Evolutionary conservation across 495 filamentous ascomycete genomes (phyloP), one percentile per base, ranked within the genome.

Genomic region (Daldinia vernicosa): DNA sequence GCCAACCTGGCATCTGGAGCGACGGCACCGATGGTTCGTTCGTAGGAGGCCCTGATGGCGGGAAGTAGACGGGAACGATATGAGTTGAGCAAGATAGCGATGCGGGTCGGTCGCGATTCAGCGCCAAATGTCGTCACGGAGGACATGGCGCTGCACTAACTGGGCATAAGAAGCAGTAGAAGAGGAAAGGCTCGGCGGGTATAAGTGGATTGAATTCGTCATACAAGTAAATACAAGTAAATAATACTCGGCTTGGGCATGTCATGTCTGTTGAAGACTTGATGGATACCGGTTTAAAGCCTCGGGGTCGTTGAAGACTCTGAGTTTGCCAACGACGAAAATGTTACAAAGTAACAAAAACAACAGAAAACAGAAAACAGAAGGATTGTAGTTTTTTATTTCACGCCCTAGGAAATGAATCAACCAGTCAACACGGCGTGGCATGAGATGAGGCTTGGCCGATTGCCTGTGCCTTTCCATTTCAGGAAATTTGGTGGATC

Each of bases 81-180:
- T 39, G 77, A 81, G 75, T 84, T 84, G 27, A 83, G 76, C 17
- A 84, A 72, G 71, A 85, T 76, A 69, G 82, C 83, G 67, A 85
- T 80, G 60, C 74, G 75, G 14, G 72, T 47, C 19, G 74, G 56
- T 39, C 50, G 64, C 33, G 32, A 28, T 47, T 61, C 65, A 39
- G 47, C 32, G 24, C 55, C 69, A 26, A 63, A 24, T 12, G 47
- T 63, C 22, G 47, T 66, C 22, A 56, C 54, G 26, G 27, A 61
- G 56, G 47, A 61, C 65, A 68, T 67, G 40, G 60, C 59, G 62
- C 30, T 28, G 32, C 35, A 32, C 60, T 58, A 69, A 43, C 47
- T 61, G 37, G 37, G 24, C 30, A 56, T 28, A 52, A n/a, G 52
- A 55, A 6, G 52, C 4, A 33, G 26, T 5, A 9, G 52, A 28